Percentiles rank a stretch among this genome's conserved stretches.
These are phyloP conservation scores for Monosporozyma aerobia DNA, from an alignment of 805 yeast genomes.

Conservation along the genomic window DNA sequence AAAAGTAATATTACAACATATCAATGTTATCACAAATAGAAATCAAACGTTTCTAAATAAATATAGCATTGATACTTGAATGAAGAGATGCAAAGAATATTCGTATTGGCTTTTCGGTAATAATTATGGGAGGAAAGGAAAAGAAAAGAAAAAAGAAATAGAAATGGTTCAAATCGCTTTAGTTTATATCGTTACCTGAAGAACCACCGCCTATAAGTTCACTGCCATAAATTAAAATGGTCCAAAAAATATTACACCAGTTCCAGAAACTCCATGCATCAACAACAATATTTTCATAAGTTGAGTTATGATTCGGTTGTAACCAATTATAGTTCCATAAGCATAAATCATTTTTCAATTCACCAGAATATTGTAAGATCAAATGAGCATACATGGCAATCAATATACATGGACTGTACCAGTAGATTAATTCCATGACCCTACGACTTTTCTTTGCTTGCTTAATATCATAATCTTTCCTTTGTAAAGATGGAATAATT, in stretches of 20 bases:
- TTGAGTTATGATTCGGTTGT: slow-evolving; percentile 9
- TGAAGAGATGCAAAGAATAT: not conserved
- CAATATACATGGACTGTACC: slow-evolving; percentile 87
- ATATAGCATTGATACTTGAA: not conserved
- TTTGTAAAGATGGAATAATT: slow-evolving; percentile 71
- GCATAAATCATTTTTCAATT: slow-evolving; percentile 52
- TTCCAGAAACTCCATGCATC: slow-evolving; percentile 96
- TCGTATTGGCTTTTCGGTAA: not conserved
- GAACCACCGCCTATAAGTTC: slow-evolving; percentile 40
- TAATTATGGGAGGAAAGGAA: not conserved
- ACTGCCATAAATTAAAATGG: slow-evolving; percentile 67
- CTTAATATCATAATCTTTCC: slow-evolving; percentile 14
- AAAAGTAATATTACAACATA: not conserved
- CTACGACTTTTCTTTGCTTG: slow-evolving; percentile 23
- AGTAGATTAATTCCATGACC: slow-evolving; percentile 53
- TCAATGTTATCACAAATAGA: not conserved
- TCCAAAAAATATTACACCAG: slow-evolving; percentile 83
- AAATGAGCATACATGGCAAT: slow-evolving; percentile 93
- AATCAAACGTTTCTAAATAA: not conserved
- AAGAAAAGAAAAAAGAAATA: not conserved
- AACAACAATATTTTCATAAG: slow-evolving; percentile 25
- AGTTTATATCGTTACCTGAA: slow-evolving; percentile 1
- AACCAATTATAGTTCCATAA: slow-evolving; percentile 42
- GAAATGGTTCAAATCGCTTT: not conserved
- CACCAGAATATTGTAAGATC: slow-evolving; percentile 80